Percentiles rank a stretch among this genome's conserved stretches.
These are phyloP conservation scores for Corymbia calophylla DNA, from an alignment of 441 rosid genomes.

Conservation along the genomic window DNA sequence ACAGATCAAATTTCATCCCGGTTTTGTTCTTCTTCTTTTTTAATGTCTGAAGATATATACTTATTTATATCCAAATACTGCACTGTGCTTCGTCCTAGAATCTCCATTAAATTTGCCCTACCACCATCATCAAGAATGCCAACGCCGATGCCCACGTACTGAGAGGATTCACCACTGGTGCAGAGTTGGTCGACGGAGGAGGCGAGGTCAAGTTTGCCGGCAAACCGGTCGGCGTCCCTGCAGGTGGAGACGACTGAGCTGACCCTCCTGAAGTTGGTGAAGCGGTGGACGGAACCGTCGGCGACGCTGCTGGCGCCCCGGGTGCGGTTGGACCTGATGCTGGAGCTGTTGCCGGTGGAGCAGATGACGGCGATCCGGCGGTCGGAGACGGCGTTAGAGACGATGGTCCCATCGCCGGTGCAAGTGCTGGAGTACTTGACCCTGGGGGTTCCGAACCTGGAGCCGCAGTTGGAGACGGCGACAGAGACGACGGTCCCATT, in stretches of 20 bases:
- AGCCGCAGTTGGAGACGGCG: not conserved
- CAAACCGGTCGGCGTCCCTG: not conserved
- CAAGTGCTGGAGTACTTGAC: not conserved
- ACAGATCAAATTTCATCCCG: not conserved
- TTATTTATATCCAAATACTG: not conserved
- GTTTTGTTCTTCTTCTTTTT: not conserved
- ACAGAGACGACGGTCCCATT: not conserved
- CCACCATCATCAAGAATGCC: not conserved
- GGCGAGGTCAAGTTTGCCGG: not conserved
- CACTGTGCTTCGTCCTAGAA: not conserved
- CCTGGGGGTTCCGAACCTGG: not conserved
- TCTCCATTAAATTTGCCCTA: not conserved
- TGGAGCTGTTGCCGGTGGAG: constrained; percentile 3
- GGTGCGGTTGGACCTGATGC: not conserved
- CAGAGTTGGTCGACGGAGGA: not conserved
- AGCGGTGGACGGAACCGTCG: not conserved
- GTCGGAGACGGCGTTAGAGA: constrained; percentile 11
- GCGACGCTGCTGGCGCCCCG: not conserved
- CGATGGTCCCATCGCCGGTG: not conserved
- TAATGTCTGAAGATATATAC: not conserved
- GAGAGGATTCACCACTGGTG: not conserved
- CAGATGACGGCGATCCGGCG: not conserved
- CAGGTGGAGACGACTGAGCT: not conserved
- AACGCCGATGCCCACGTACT: not conserved
- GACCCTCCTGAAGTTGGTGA: not conserved